Conservation (phyloP, 305 asterid species). For the Solanum hybrid region DNA sequence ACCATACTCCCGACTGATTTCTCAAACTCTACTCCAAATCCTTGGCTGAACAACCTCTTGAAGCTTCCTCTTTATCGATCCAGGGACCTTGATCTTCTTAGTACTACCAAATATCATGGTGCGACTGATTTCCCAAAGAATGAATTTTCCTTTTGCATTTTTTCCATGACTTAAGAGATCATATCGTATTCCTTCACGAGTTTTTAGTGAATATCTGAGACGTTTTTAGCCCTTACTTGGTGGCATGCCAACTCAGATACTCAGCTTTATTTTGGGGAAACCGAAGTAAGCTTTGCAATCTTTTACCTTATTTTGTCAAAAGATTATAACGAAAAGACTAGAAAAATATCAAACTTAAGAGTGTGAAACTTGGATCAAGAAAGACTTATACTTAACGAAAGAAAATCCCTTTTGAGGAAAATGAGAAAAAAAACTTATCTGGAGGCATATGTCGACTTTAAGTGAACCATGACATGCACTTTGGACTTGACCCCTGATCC, state of each 20-base stretch:
- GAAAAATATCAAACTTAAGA: too few species aligned
- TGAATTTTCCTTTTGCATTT: too few species aligned
- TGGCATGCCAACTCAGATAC: background rate
- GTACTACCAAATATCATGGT: background rate
- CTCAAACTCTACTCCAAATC: background rate
- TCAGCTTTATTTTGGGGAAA: background rate
- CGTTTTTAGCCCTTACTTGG: background rate
- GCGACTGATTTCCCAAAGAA: too few species aligned
- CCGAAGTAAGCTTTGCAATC: background rate
- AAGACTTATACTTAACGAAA: background rate
- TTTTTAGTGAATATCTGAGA: background rate
- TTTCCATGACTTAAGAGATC: background rate
- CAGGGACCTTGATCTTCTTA: background rate
- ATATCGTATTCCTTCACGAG: too few species aligned
- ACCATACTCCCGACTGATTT: background rate
- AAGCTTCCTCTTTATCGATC: background rate
- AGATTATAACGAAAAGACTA: background rate
- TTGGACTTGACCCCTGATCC: background rate
- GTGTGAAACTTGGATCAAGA: background rate
- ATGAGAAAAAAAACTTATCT: background rate
- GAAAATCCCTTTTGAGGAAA: background rate
- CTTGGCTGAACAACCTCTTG: background rate
- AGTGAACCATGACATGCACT: background rate
- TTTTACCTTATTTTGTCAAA: background rate
- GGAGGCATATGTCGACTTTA: background rate